phyloP scores from a whole-genome alignment of 2,329 filamentous ascomycete genomes.

The Beauveria australis region DNA sequence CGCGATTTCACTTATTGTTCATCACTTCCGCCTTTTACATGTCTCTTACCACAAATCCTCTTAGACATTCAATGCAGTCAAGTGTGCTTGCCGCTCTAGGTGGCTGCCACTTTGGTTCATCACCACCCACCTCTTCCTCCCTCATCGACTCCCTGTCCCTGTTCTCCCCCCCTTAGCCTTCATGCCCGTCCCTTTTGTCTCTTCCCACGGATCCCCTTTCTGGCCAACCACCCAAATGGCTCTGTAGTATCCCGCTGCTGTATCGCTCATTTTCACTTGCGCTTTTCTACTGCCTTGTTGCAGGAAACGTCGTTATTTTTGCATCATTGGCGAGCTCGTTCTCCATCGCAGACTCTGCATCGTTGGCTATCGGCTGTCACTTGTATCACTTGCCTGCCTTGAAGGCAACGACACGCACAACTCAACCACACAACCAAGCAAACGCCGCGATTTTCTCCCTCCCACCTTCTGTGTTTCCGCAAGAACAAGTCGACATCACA shows the following conservation, averaged over 20 bases:
- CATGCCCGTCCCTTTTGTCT: neutral
- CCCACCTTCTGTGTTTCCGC: neutral
- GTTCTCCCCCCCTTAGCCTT: neutral
- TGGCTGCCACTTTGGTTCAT: slow-evolving; percentile 1
- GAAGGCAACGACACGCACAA: neutral
- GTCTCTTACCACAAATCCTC: neutral
- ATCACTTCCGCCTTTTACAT: neutral
- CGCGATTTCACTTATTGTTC: neutral
- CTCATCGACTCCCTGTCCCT: neutral
- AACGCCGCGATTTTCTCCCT: neutral
- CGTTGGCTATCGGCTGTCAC: neutral
- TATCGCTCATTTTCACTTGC: neutral
- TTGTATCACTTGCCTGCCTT: neutral
- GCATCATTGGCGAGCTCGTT: neutral
- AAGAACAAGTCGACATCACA: neutral
- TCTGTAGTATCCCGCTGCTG: slow-evolving; percentile 4
- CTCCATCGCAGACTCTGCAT: neutral
- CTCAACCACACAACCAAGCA: neutral
- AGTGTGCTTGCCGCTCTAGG: neutral
- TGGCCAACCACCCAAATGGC: neutral
- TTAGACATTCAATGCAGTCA: neutral
- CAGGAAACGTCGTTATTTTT: neutral
- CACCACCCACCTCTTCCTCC: slow-evolving; percentile 1
- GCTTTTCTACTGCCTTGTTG: neutral
- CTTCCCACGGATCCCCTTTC: neutral